Evolutionary conservation across 202 grass and related monocot species (phyloP).

Genomic region (Musa balbisiana): DNA sequence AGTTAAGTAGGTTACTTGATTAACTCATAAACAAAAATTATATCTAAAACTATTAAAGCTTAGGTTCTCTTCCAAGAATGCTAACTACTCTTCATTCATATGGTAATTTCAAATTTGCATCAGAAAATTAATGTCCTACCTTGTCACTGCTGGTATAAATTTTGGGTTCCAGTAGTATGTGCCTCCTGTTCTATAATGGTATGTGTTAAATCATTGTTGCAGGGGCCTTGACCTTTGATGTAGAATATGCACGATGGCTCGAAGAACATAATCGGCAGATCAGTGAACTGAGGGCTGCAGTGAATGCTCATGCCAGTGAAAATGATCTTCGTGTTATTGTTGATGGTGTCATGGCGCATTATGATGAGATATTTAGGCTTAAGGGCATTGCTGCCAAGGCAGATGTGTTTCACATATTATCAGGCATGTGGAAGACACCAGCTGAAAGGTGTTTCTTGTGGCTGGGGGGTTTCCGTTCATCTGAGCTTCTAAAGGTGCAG

Average conservation of each 20-base stretch:
- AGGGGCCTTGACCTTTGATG: conserved; percentile 56
- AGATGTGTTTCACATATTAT: conserved; percentile 70
- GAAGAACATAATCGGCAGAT: conserved; percentile 68
- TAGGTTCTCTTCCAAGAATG: no score
- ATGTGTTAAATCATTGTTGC: conserved; percentile 1
- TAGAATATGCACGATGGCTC: conserved; percentile 63
- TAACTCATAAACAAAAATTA: no score
- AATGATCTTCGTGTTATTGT: conserved; percentile 56
- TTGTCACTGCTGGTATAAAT: not conserved
- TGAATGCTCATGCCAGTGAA: conserved; percentile 72
- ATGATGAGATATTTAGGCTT: conserved; percentile 62
- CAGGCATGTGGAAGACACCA: conserved; percentile 79
- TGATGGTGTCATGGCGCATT: conserved; percentile 58
- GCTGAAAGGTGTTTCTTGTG: conserved; percentile 72
- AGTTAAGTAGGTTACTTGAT: no score
- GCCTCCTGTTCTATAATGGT: not conserved
- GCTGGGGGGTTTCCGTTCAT: conserved; percentile 67
- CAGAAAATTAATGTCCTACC: not conserved
- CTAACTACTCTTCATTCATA: not conserved
- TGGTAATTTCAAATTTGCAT: not conserved
- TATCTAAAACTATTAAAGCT: no score
- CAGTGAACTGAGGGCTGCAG: conserved; percentile 57
- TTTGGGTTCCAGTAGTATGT: not conserved
- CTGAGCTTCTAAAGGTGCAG: conserved; percentile 54
- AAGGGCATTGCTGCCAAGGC: conserved; percentile 59